phyloP scores from a whole-genome alignment of 2,329 filamentous ascomycete genomes.

The Ambrosiella xylebori region DNA sequence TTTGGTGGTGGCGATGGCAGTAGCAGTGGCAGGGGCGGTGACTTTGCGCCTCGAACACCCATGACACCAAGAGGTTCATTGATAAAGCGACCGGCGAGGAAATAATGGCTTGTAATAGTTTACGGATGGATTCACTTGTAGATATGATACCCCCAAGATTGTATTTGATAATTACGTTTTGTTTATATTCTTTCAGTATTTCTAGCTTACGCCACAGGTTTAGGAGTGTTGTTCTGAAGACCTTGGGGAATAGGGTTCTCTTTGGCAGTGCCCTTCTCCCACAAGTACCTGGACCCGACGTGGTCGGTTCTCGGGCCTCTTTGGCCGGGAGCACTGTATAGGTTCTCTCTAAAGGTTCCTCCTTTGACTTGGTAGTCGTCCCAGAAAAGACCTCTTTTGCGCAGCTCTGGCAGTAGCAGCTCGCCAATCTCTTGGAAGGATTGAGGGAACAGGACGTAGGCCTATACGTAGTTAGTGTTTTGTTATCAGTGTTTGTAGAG shows the following conservation, averaged over 20 bases:
- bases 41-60: not conserved
- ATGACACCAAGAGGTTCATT: conserved; percentile 2
- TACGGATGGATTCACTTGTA: too few relatives aligned
- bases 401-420: conserved; percentile 46
- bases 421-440: conserved; percentile 53
- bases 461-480: not conserved
- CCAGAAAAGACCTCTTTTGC: conserved; percentile 39
- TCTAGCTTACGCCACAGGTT: too few relatives aligned
- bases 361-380: conserved; percentile 34
- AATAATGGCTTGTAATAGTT: not conserved
- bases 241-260: not conserved
- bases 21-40: not conserved
- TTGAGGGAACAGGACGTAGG: conserved; percentile 49
- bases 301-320: not conserved
- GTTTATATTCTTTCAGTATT: too few relatives aligned
- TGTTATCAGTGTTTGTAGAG: not conserved
- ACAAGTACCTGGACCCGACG: not conserved
- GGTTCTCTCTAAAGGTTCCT: conserved; percentile 44
- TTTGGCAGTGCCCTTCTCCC: conserved; percentile 1
- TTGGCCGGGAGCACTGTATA: conserved; percentile 24
- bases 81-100: not conserved
- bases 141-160: too few relatives aligned
- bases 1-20: too few relatives aligned
- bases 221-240: too few relatives aligned
- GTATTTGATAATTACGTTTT: too few relatives aligned